Conservation (phyloP, 108 stramenopile genomes). For the Stephanodiscus minutulus region DNA sequence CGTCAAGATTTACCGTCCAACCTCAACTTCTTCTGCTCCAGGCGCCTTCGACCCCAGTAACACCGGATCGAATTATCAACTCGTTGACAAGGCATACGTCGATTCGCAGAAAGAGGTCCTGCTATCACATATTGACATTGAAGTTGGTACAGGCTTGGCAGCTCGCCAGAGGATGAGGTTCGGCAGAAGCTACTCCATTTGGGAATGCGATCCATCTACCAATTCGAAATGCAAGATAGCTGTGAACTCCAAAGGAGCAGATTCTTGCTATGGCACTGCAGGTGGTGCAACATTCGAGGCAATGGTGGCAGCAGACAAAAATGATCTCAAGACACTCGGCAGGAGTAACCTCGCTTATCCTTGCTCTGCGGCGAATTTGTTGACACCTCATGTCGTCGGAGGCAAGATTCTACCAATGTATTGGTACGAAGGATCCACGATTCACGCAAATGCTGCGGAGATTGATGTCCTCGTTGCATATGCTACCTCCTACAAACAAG, state of each 20-base stretch:
- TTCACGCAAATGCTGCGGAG: conserved; percentile 35
- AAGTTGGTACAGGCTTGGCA: conserved; percentile 51
- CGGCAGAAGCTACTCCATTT: conserved; percentile 56
- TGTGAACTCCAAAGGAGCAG: conserved; percentile 22
- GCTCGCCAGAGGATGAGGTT: conserved; percentile 52
- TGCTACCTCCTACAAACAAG: conserved; percentile 21
- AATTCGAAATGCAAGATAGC: conserved; percentile 47
- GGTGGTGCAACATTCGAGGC: conserved; percentile 25
- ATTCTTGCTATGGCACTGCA: conserved; percentile 40
- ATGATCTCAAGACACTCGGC: conserved; percentile 36
- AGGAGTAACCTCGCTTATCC: conserved; percentile 38
- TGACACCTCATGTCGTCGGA: conserved; percentile 54
- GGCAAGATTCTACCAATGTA: conserved; percentile 43
- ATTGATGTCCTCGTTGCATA: conserved; percentile 33
- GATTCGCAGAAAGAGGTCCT: conserved; percentile 26
- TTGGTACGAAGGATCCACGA: conserved; percentile 1
- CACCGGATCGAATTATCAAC: conserved; percentile 36
- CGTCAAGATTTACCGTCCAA: conserved; percentile 55
- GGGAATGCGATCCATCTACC: conserved; percentile 56
- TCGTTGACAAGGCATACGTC: conserved; percentile 38
- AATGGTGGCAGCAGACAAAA: conserved; percentile 20
- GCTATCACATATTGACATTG: conserved; percentile 52
- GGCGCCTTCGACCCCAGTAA: conserved; percentile 36
- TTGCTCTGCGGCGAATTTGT: conserved; percentile 55
- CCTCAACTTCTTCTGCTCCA: conserved; percentile 30